Evolutionary conservation across 139 green algal genomes (phyloP).

Genomic region (Chlamydomonas sp.): DNA sequence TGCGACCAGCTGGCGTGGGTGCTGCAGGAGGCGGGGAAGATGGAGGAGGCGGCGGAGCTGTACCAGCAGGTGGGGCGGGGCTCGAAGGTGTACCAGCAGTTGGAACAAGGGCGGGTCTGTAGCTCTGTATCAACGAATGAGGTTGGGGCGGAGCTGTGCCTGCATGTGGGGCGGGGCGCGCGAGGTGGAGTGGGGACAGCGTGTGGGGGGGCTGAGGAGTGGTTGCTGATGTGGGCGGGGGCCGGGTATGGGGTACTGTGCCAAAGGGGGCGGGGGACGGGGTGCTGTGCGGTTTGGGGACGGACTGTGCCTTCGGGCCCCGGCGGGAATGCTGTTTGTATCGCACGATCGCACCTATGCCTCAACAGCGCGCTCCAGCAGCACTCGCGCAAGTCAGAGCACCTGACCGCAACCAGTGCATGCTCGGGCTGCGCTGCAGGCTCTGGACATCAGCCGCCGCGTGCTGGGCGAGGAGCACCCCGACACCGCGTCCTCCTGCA

Average conservation of each 20-base stretch:
- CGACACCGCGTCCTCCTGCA: slow-evolving; percentile 23
- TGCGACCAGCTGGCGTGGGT: slow-evolving; percentile 34
- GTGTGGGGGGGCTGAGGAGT: neutral
- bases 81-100: no score
- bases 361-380: no score
- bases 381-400: no score
- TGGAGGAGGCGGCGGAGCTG: slow-evolving; percentile 26
- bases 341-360: no score
- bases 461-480: slow-evolving; percentile 26
- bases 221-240: no score
- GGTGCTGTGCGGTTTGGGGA: no score
- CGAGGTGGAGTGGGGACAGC: neutral
- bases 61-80: slow-evolving; percentile 1
- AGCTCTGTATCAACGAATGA: neutral
- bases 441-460: slow-evolving; percentile 1
- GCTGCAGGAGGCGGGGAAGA: neutral
- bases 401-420: no score
- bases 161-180: neutral
- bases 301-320: no score
- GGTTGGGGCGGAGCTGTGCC: slow-evolving; percentile 19
- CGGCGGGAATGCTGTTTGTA: no score
- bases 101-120: no score
- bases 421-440: neutral
- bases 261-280: no score
- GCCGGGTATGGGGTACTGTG: no score